Evolutionary conservation across 2,329 filamentous ascomycete species (phyloP).

Genomic region (Aspergillus flavus): DNA sequence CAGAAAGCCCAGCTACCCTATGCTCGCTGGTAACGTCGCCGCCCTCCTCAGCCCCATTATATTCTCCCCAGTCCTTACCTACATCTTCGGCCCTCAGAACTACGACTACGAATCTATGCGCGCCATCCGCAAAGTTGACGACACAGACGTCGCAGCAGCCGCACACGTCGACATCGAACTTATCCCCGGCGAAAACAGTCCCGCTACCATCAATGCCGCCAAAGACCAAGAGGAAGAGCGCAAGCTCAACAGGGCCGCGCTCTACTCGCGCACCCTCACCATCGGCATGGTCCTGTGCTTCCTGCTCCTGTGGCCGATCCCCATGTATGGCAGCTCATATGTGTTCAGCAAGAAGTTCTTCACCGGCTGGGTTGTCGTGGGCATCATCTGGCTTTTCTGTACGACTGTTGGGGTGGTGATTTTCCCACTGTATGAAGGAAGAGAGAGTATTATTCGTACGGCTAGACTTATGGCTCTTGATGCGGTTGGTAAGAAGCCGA

Average conservation of each 20-base stretch:
- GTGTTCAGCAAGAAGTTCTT: slow-evolving; percentile 83
- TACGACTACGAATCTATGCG: slow-evolving; percentile 89
- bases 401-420: slow-evolving; percentile 73
- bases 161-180: slow-evolving; percentile 69
- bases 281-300: slow-evolving; percentile 68
- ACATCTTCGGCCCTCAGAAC: slow-evolving; percentile 68
- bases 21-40: slow-evolving; percentile 84
- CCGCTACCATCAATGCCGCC: slow-evolving; percentile 36
- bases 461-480: slow-evolving; percentile 65
- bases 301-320: slow-evolving; percentile 87
- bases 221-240: slow-evolving; percentile 47
- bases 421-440: slow-evolving; percentile 79
- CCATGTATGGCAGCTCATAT: slow-evolving; percentile 81
- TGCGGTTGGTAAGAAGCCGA: slow-evolving; percentile 48
- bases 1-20: slow-evolving; percentile 59
- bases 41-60: slow-evolving; percentile 76
- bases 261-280: slow-evolving; percentile 61
- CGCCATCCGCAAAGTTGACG: slow-evolving; percentile 75
- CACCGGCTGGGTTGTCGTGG: slow-evolving; percentile 76
- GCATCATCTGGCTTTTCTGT: slow-evolving; percentile 79
- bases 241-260: slow-evolving; percentile 57
- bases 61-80: slow-evolving; percentile 75
- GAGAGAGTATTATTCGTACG: slow-evolving; percentile 66
- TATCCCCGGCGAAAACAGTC: slow-evolving; percentile 54
- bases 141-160: slow-evolving; percentile 68